A percentile compares a stretch with the other conserved stretches of the same genome.
These are phyloP conservation scores for Monosporozyma aerobia DNA, from an alignment of 805 yeast genomes.

Conservation along the genomic window DNA sequence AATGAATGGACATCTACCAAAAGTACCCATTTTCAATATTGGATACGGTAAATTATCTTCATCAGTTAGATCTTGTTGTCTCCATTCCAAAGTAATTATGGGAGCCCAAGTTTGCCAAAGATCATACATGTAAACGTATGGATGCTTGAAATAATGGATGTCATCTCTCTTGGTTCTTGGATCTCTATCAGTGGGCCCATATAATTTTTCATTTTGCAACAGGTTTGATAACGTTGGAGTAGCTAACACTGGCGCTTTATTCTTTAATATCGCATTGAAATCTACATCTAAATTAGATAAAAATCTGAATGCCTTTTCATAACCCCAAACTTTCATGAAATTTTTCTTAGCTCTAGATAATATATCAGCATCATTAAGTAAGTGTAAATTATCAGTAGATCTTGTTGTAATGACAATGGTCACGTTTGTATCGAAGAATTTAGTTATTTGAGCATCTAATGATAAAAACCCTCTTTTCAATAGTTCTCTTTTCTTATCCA, in stretches of 20 bases:
- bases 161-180: constrained; percentile 80
- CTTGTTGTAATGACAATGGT: constrained; percentile 76
- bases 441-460: constrained; percentile 49
- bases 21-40: constrained; percentile 24
- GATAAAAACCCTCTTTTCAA: constrained; percentile 27
- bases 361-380: constrained; percentile 48
- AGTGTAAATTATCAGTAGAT: constrained; percentile 32
- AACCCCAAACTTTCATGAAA: constrained; percentile 77
- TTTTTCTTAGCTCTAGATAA: constrained; percentile 50
- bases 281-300: constrained; percentile 52
- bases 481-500: constrained; percentile 24
- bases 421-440: constrained; percentile 50
- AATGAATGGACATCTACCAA: constrained; percentile 78
- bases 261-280: constrained; percentile 21
- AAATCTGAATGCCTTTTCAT: constrained; percentile 76
- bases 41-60: constrained; percentile 33
- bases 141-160: constrained; percentile 66
- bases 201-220: constrained; percentile 72
- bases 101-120: constrained; percentile 71
- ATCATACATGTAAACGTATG: constrained; percentile 74
- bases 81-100: constrained; percentile 77
- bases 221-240: constrained; percentile 45
- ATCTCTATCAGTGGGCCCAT: constrained; percentile 84
- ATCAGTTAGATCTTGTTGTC: constrained; percentile 26
- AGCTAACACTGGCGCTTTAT: constrained; percentile 17